These are phyloP conservation scores for Candida wancherniae DNA, from an alignment of 805 yeast species.

Conservation along the genomic window DNA sequence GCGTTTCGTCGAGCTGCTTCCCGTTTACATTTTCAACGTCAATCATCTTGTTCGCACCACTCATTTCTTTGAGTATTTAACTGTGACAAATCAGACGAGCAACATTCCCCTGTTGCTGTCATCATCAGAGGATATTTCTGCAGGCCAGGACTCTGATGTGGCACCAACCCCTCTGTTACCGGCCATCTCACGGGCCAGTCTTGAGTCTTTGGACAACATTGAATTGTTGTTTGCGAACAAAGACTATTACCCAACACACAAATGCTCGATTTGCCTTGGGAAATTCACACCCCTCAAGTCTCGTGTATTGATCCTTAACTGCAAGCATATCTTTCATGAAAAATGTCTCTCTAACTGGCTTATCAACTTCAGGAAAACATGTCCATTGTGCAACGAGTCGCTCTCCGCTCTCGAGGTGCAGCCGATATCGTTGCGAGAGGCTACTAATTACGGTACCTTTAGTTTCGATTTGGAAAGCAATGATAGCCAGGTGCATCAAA, in stretches of 20 bases:
- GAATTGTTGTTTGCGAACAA: slow-evolving; percentile 7
- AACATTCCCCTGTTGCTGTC: slow-evolving; percentile 13
- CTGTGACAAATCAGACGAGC: slow-evolving; percentile 26
- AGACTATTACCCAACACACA: slow-evolving; percentile 31
- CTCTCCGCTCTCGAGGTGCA: slow-evolving; percentile 4
- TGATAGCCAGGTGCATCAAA: not conserved
- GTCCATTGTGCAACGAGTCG: slow-evolving; percentile 54
- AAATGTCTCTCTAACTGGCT: slow-evolving; percentile 59
- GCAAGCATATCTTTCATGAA: slow-evolving; percentile 59
- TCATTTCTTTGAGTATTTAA: slow-evolving; percentile 27
- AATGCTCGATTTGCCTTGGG: slow-evolving; percentile 59
- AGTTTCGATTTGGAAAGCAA: slow-evolving; percentile 8
- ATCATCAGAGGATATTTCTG: slow-evolving; percentile 11
- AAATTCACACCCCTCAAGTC: slow-evolving; percentile 44
- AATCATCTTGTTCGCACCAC: slow-evolving; percentile 30
- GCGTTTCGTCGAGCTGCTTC: slow-evolving; percentile 28
- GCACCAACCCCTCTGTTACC: not conserved
- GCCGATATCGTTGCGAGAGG: slow-evolving; percentile 1
- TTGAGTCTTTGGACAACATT: slow-evolving; percentile 5
- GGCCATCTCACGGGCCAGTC: slow-evolving; percentile 9
- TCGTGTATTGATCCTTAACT: slow-evolving; percentile 49
- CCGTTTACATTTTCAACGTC: slow-evolving; percentile 34
- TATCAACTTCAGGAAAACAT: slow-evolving; percentile 45
- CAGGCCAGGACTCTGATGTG: slow-evolving; percentile 1
- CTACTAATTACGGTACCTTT: slow-evolving; percentile 6